Conservation (phyloP, 495 filamentous ascomycete species). For the Durotheca rogersii region DNA sequence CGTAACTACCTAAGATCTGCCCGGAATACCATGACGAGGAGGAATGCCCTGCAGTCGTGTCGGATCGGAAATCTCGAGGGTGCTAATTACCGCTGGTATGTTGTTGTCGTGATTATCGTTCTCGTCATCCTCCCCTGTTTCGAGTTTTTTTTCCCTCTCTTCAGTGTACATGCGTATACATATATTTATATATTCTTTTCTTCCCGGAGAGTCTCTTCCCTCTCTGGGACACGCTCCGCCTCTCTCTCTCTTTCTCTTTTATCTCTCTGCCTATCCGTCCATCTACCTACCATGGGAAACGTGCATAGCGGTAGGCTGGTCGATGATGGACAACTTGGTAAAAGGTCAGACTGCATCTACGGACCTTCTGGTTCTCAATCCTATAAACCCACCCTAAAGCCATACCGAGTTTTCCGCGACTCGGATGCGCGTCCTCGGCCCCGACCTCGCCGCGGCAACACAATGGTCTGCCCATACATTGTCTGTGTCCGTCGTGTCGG, state of each 20-base stretch:
- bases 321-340: conserved; percentile 62
- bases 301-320: conserved; percentile 25
- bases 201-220: too few relatives aligned
- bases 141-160: neutral
- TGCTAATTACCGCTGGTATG: conserved; percentile 6
- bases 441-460: conserved; percentile 10
- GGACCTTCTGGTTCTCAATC: conserved; percentile 41
- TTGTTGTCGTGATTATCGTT: conserved; percentile 3
- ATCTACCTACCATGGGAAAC: neutral
- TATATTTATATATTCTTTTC: too few relatives aligned
- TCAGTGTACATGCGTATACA: too few relatives aligned
- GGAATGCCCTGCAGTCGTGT: conserved; percentile 3
- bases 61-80: conserved; percentile 4
- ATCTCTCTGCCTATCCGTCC: too few relatives aligned
- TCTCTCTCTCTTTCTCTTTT: too few relatives aligned
- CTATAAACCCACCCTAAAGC: conserved; percentile 23
- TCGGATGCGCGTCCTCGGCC: conserved; percentile 18
- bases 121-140: neutral
- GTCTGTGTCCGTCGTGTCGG: too few relatives aligned
- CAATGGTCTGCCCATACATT: conserved; percentile 17
- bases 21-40: conserved; percentile 23
- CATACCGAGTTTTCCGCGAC: conserved; percentile 25
- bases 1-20: too few relatives aligned
- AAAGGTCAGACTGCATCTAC: conserved; percentile 59
- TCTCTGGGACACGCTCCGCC: too few relatives aligned